phyloP scores from a whole-genome alignment of 805 yeast genomes.

The Teunomyces lycoperdinae region DNA sequence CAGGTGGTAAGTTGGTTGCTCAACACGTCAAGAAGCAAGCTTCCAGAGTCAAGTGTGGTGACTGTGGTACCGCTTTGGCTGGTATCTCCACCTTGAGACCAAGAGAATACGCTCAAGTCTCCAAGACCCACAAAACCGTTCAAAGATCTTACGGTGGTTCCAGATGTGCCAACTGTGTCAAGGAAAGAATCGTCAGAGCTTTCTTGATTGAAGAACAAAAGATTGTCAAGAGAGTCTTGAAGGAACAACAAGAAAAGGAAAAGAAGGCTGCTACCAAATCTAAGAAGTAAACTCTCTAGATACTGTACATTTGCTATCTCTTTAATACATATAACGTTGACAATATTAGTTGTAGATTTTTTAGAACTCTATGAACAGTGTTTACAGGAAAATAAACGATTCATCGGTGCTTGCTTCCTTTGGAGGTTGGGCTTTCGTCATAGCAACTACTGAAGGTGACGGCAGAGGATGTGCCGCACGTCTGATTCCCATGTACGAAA shows the following conservation, averaged over 20 bases:
- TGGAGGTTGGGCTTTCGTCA: background rate
- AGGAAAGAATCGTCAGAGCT: slow-evolving; percentile 99
- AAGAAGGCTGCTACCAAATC: slow-evolving; percentile 45
- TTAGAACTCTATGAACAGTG: background rate
- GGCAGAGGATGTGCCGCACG: background rate
- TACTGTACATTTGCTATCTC: slow-evolving; percentile 3
- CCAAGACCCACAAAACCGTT: slow-evolving; percentile 97
- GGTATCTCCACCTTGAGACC: slow-evolving; percentile 97
- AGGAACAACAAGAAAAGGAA: slow-evolving; percentile 92
- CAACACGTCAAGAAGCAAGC: slow-evolving; percentile 94
- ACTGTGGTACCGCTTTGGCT: slow-evolving; percentile 76
- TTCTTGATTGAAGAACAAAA: slow-evolving; percentile 99
- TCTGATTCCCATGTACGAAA: slow-evolving; percentile 20
- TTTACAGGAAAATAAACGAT: background rate
- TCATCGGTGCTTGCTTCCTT: background rate
- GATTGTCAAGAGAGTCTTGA: slow-evolving; percentile 98
- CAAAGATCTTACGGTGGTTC: slow-evolving; percentile 99
- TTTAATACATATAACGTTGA: slow-evolving; percentile 11
- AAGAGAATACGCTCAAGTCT: slow-evolving; percentile 92
- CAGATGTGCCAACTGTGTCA: slow-evolving; percentile 97
- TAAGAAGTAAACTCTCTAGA: slow-evolving; percentile 25
- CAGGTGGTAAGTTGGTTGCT: slow-evolving; percentile 98
- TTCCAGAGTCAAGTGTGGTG: slow-evolving; percentile 86
- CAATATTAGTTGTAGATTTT: background rate
- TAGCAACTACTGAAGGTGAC: background rate